Evolutionary conservation across 495 filamentous ascomycete genomes (phyloP), one percentile per base, ranked within the genome.

Genomic region (Halenospora varia): DNA sequence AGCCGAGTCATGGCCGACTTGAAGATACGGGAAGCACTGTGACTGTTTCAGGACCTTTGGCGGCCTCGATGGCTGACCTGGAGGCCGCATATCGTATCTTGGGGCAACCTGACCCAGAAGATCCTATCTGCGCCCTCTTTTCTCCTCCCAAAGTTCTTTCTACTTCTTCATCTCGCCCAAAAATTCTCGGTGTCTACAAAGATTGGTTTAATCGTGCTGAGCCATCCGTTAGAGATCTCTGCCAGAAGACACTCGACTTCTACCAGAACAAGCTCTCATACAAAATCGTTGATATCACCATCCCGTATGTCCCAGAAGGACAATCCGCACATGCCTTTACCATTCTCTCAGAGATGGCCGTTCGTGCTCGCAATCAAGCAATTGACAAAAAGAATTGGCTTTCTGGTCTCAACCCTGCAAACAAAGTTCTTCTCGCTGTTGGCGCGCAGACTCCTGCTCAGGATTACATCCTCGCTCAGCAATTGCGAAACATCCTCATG

Each of bases 311-410:
- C n/a, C 74, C 77, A 20, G 81, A 91, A 66, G 87, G 81, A 23
- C 88, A 93, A 56, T 73, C 84, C 29, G 89, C 90, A 0, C 92
- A 96, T 72, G 84, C 83, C 17, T 71, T 91, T 8, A 95, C 88
- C 25, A 94, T 93, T 68, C 84, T 97, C 56, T 68, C 79, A 17
- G 89, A 92, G 56, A 82, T 82, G 25, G 72, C 77, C 25, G 74
- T 70, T 39, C 57, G n/a, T 42, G 25, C 24, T 57, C 47, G 68
- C 35, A 40, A 40, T 53, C 53, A 63, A 42, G 46, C 76, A 3
- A 69, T 72, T 17, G 59, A 74, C 47, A 57, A 68, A n/a, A 59
- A 73, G 3, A 39, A 63, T 46, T 72, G 75, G 51, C 70, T 82
- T 39, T 49, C 66, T 1, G 69, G 76, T 10, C 70, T 96, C 50